Evolutionary conservation across 1,139 yeast genomes (phyloP).

Genomic region (Candida tetrigidarum): DNA sequence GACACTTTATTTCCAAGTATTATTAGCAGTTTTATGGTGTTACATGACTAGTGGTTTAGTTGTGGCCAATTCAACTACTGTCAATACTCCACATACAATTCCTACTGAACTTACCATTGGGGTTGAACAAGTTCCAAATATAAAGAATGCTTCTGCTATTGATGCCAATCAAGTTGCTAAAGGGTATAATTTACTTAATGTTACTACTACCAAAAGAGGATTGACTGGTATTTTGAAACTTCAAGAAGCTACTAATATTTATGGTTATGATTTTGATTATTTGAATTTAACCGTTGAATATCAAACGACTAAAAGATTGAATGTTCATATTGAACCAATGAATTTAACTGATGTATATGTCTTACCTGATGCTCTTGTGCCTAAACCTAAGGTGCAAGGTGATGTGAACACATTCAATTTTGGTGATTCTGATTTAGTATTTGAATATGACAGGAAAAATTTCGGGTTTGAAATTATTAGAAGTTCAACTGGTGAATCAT

Average conservation of each 20-base stretch:
- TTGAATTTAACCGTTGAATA: slow-evolving; percentile 32
- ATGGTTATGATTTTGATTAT: slow-evolving; percentile 31
- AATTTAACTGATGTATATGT: slow-evolving; percentile 27
- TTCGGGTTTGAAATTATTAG: slow-evolving; percentile 32
- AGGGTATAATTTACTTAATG: slow-evolving; percentile 27
- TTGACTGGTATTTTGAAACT: slow-evolving; percentile 27
- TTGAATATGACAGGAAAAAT: slow-evolving; percentile 22
- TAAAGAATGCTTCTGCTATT: slow-evolving; percentile 26
- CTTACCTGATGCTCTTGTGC: slow-evolving; percentile 28
- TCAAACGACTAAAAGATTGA: slow-evolving; percentile 27
- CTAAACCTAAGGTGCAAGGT: slow-evolving; percentile 22
- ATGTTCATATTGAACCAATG: slow-evolving; percentile 30
- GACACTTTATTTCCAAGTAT: no score
- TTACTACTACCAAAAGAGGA: slow-evolving; percentile 22
- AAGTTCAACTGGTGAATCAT: slow-evolving; percentile 25
- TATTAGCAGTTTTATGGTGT: no score
- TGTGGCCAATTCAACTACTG: neutral
- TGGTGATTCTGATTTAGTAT: slow-evolving; percentile 23
- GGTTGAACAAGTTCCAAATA: slow-evolving; percentile 28
- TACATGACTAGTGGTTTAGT: neutral
- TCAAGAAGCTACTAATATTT: slow-evolving; percentile 28
- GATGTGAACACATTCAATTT: slow-evolving; percentile 14
- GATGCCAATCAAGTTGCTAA: slow-evolving; percentile 30
- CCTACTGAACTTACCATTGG: slow-evolving; percentile 22
- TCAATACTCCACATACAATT: slow-evolving; percentile 16